phyloP scores from a whole-genome alignment of 768 basidiomycete species.

The Austroboletus festivus region DNA sequence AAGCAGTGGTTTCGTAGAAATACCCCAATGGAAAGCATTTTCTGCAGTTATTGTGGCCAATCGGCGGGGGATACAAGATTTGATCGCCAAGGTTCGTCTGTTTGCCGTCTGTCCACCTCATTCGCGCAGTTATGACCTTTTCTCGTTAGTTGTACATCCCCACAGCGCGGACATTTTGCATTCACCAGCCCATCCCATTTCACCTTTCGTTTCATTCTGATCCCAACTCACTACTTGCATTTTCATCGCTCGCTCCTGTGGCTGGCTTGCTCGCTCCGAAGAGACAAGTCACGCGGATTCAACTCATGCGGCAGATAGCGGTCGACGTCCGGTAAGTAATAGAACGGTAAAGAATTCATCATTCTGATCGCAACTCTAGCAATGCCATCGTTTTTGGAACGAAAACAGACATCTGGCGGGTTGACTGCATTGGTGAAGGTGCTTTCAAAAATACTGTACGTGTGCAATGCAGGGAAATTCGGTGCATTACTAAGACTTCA shows the following conservation, averaged over 20 bases:
- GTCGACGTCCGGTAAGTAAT: slow-evolving; percentile 55
- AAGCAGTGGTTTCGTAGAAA: slow-evolving; percentile 40
- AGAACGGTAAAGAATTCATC: neutral
- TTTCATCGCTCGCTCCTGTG: slow-evolving; percentile 57
- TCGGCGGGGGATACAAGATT: slow-evolving; percentile 35
- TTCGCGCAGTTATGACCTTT: neutral
- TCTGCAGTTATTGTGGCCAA: slow-evolving; percentile 42
- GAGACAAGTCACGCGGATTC: slow-evolving; percentile 47
- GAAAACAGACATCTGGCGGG: slow-evolving; percentile 72
- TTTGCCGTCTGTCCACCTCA: neutral
- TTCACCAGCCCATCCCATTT: slow-evolving; percentile 63
- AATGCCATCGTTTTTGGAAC: slow-evolving; percentile 46
- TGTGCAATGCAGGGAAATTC: slow-evolving; percentile 4
- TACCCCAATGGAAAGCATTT: slow-evolving; percentile 50
- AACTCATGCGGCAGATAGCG: slow-evolving; percentile 62
- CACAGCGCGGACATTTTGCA: slow-evolving; percentile 54
- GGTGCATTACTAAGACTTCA: neutral
- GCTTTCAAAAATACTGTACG: slow-evolving; percentile 54
- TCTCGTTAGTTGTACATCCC: slow-evolving; percentile 48
- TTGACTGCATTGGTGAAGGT: slow-evolving; percentile 64
- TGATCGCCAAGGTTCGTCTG: slow-evolving; percentile 33
- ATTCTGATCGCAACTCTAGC: slow-evolving; percentile 29
- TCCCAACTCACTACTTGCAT: slow-evolving; percentile 53
- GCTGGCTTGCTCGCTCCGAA: slow-evolving; percentile 25
- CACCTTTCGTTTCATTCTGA: slow-evolving; percentile 59